phyloP scores from a whole-genome alignment of 805 yeast genomes.

The Metschnikowia hibisci region DNA sequence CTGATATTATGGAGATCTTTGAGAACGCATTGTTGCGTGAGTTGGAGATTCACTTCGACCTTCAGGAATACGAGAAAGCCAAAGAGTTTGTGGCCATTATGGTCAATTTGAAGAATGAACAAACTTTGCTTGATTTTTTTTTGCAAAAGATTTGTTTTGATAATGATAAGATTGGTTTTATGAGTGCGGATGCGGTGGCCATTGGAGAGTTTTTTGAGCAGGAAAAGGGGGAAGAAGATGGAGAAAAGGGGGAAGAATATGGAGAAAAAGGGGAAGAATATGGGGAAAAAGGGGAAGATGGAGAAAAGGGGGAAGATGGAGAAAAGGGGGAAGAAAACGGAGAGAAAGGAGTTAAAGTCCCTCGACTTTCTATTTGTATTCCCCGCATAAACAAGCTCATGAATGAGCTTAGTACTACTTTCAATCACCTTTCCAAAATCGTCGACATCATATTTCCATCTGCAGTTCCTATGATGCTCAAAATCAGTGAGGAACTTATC shows the following conservation, averaged over 20 bases:
- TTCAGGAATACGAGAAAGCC: slow-evolving; percentile 41
- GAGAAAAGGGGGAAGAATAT: slow-evolving; percentile 6
- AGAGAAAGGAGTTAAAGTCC: background rate
- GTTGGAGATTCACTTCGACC: slow-evolving; percentile 54
- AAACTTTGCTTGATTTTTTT: slow-evolving; percentile 42
- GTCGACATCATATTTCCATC: slow-evolving; percentile 45
- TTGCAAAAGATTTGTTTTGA: slow-evolving; percentile 41
- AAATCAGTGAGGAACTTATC: slow-evolving; percentile 45
- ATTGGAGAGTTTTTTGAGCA: slow-evolving; percentile 21
- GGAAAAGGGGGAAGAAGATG: background rate
- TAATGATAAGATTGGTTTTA: slow-evolving; percentile 28
- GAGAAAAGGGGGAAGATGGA: slow-evolving; percentile 6
- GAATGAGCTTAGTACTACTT: slow-evolving; percentile 27
- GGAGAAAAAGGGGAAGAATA: background rate
- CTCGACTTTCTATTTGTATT: slow-evolving; percentile 10
- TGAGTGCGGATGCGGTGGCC: slow-evolving; percentile 28
- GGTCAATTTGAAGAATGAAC: slow-evolving; percentile 36
- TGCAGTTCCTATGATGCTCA: slow-evolving; percentile 43
- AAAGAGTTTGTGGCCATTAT: slow-evolving; percentile 33
- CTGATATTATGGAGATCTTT: slow-evolving; percentile 60
- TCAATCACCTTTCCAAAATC: slow-evolving; percentile 35
- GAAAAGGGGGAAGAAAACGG: background rate
- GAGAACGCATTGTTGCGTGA: slow-evolving; percentile 68
- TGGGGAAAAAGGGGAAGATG: background rate
- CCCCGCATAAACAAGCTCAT: slow-evolving; percentile 23